Percentiles rank a stretch among this genome's conserved stretches.
Evolutionary conservation across 148 eudicot species (phyloP).

Genomic region (Amaranthus hypochondriacus): DNA sequence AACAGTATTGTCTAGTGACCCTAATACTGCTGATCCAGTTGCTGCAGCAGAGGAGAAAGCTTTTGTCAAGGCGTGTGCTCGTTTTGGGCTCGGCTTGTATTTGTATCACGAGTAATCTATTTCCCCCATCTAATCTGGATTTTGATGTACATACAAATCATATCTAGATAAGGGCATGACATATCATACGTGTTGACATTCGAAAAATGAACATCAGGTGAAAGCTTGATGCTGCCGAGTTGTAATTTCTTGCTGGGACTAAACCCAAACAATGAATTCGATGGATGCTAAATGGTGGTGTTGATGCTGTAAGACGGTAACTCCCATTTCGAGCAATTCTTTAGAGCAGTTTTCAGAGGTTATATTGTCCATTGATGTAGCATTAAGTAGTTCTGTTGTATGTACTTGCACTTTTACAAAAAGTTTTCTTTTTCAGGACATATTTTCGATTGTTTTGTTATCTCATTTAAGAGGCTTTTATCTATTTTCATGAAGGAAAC

Average conservation of each 20-base stretch:
- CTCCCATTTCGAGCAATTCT: neutral
- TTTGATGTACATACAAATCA: conserved; percentile 32
- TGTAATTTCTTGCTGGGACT: conserved; percentile 12
- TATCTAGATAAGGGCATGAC: conserved; percentile 25
- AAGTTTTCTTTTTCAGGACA: too few relatives aligned
- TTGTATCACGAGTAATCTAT: conserved; percentile 63
- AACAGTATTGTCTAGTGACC: conserved; percentile 46
- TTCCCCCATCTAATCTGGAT: conserved; percentile 16
- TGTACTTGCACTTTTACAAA: too few relatives aligned
- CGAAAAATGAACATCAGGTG: conserved; percentile 15
- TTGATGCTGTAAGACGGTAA: neutral
- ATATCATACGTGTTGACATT: conserved; percentile 17
- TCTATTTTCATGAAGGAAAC: too few relatives aligned
- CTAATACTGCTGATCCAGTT: conserved; percentile 54
- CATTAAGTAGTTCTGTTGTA: too few relatives aligned
- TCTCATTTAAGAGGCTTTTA: too few relatives aligned
- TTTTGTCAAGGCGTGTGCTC: conserved; percentile 86
- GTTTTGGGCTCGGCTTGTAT: conserved; percentile 96
- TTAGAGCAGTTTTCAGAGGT: neutral
- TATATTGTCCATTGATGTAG: neutral
- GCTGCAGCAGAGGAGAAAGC: conserved; percentile 95
- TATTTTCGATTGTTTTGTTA: too few relatives aligned
- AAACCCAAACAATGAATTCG: conserved; percentile 8
- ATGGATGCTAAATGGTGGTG: neutral
- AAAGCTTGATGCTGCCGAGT: conserved; percentile 7